Percentiles rank a stretch among this genome's conserved stretches.
Conservation (phyloP, 2,329 filamentous ascomycete species). For the Ophiognomonia clavigignenti-juglandacearum region DNA sequence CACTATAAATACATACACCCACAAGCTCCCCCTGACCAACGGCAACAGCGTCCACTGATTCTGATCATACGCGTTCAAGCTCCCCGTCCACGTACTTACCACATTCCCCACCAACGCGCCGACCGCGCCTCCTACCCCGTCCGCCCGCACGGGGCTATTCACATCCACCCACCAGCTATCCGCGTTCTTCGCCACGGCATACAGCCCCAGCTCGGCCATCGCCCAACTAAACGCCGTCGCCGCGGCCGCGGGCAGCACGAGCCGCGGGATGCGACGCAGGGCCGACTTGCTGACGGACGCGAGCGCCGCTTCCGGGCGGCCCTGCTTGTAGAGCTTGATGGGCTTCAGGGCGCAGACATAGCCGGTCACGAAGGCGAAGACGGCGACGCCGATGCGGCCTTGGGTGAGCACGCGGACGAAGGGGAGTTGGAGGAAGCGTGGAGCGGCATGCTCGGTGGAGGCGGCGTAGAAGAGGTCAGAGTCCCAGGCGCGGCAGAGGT, state of each 20-base stretch:
- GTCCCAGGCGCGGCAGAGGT: slow-evolving; percentile 48
- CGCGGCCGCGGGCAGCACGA: slow-evolving; percentile 52
- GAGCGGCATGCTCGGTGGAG: slow-evolving; percentile 35
- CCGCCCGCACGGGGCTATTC: slow-evolving; percentile 38
- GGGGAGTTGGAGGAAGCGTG: slow-evolving; percentile 51
- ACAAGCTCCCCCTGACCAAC: slow-evolving; percentile 49
- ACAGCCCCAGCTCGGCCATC: slow-evolving; percentile 50
- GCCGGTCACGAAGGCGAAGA: slow-evolving; percentile 61
- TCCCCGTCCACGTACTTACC: slow-evolving; percentile 46
- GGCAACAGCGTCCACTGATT: slow-evolving; percentile 55
- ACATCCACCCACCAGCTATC: slow-evolving; percentile 56
- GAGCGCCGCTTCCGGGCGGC: slow-evolving; percentile 49
- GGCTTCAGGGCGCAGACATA: slow-evolving; percentile 61
- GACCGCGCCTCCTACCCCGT: slow-evolving; percentile 36
- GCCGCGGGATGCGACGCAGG: slow-evolving; percentile 51
- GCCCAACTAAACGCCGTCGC: slow-evolving; percentile 52
- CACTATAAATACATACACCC: slow-evolving; percentile 49
- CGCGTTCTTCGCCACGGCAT: slow-evolving; percentile 48
- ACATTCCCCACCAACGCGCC: slow-evolving; percentile 40
- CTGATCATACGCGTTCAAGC: slow-evolving; percentile 48
- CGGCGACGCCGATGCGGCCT: slow-evolving; percentile 60
- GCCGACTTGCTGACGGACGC: slow-evolving; percentile 50
- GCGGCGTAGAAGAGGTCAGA: slow-evolving; percentile 43
- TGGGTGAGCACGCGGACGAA: slow-evolving; percentile 55
- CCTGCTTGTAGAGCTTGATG: slow-evolving; percentile 48